These are phyloP conservation scores for Tripidium arundinaceum DNA, from an alignment of 202 grass and related monocot species.

Conservation along the genomic window DNA sequence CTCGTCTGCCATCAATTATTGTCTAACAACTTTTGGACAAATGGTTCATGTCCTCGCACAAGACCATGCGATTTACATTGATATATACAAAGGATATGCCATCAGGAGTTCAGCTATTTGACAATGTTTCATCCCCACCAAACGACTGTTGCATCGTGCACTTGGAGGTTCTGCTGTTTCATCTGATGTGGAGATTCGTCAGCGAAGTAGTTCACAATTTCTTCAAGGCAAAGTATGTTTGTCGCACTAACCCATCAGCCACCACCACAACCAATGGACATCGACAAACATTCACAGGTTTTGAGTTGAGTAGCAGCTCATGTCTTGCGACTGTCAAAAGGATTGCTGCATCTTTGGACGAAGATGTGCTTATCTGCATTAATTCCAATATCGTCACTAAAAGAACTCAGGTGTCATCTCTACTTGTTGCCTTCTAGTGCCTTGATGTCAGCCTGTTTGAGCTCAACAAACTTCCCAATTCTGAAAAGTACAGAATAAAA, in stretches of 20 bases:
- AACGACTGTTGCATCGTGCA: neutral
- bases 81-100: too few relatives aligned
- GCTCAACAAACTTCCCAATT: conserved; percentile 78
- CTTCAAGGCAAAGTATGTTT: neutral
- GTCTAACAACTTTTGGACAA: neutral
- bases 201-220: neutral
- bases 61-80: too few relatives aligned
- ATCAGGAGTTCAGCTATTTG: neutral
- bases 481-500: conserved; percentile 37
- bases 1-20: neutral
- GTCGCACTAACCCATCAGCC: neutral
- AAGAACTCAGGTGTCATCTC: conserved; percentile 10
- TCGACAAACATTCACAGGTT: neutral
- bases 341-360: neutral
- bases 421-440: conserved; percentile 53
- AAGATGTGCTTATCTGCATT: neutral
- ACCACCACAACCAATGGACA: too few relatives aligned
- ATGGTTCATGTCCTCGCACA: neutral
- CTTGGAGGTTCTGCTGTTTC: neutral
- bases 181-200: neutral
- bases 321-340: neutral
- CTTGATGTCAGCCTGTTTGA: conserved; percentile 79
- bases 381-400: neutral
- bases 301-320: neutral
- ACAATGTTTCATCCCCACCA: neutral